Conservation (phyloP, 2,329 filamentous ascomycete genomes). For the Lasiodiplodia citricola region DNA sequence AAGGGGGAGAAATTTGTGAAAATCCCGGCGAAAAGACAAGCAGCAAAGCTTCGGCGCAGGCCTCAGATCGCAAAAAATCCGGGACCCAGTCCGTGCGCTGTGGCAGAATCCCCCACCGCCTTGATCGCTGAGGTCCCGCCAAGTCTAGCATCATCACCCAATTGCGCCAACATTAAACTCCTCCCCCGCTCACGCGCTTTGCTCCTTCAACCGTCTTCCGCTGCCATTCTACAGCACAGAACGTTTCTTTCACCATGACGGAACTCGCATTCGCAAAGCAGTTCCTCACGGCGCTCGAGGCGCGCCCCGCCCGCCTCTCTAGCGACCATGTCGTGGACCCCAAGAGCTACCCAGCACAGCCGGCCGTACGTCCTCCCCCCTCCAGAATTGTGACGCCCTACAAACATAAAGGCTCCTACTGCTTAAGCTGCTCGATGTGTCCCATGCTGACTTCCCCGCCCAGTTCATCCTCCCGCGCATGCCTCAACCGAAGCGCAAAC, state of each 20-base stretch:
- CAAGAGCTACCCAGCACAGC: slow-evolving; percentile 74
- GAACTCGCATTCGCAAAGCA: slow-evolving; percentile 84
- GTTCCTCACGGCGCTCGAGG: slow-evolving; percentile 81
- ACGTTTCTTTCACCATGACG: slow-evolving; percentile 36
- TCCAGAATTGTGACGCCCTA: background rate
- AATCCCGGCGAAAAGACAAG: background rate
- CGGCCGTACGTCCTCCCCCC: slow-evolving; percentile 66
- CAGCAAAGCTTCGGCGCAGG: background rate
- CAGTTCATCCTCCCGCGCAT: slow-evolving; percentile 70
- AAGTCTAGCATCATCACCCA: slow-evolving; percentile 10
- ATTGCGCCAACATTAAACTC: slow-evolving; percentile 4
- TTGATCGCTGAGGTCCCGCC: background rate
- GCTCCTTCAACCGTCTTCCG: background rate
- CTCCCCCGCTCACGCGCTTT: background rate
- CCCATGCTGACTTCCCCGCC: background rate
- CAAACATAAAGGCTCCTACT: slow-evolving; percentile 58
- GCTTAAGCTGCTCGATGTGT: background rate
- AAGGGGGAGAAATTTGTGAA: background rate
- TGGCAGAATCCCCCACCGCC: slow-evolving; percentile 16
- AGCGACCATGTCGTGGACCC: slow-evolving; percentile 90
- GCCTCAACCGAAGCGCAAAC: slow-evolving; percentile 48
- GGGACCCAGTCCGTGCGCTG: background rate
- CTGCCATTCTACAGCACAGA: background rate
- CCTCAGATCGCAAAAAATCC: slow-evolving; percentile 15
- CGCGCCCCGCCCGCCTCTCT: slow-evolving; percentile 79